phyloP scores from a whole-genome alignment of 1,139 yeast genomes.

The Pichia sp. region DNA sequence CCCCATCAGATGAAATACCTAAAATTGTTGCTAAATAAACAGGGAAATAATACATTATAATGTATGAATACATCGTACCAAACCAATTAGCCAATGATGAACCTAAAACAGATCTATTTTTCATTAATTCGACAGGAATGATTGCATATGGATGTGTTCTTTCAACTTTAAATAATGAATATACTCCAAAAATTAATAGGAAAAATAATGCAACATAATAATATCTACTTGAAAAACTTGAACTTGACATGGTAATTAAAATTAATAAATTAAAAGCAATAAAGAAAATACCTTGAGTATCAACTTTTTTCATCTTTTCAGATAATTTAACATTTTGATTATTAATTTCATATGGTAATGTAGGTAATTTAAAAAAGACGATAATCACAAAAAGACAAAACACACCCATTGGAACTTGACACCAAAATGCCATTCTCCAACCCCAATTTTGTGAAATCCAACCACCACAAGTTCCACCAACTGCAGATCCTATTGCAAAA shows the following conservation, averaged over 20 bases:
- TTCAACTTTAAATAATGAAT: conserved; percentile 30
- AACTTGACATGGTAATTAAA: conserved; percentile 48
- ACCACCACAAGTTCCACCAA: conserved; percentile 71
- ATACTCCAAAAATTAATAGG: conserved; percentile 11
- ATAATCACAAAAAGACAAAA: conserved; percentile 39
- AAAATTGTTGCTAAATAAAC: conserved; percentile 31
- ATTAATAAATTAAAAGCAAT: conserved; percentile 47
- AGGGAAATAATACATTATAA: conserved; percentile 33
- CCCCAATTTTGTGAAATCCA: conserved; percentile 63
- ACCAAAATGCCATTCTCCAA: conserved; percentile 66
- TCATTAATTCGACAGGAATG: conserved; percentile 33
- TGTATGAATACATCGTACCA: conserved; percentile 33
- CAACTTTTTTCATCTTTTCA: conserved; percentile 53
- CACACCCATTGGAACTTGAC: conserved; percentile 62
- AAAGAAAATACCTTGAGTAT: conserved; percentile 63
- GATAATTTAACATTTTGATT: conserved; percentile 29
- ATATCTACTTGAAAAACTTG: conserved; percentile 48
- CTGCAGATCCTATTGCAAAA: conserved; percentile 64
- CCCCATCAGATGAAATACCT: conserved; percentile 30
- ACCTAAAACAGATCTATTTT: conserved; percentile 33
- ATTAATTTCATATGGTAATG: conserved; percentile 24
- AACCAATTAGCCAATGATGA: conserved; percentile 38
- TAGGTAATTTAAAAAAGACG: conserved; percentile 34
- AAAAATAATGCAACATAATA: conserved; percentile 10
- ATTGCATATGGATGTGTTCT: conserved; percentile 31